Conservation (phyloP, 2,329 filamentous ascomycete genomes). For the Alternaria sp. region DNA sequence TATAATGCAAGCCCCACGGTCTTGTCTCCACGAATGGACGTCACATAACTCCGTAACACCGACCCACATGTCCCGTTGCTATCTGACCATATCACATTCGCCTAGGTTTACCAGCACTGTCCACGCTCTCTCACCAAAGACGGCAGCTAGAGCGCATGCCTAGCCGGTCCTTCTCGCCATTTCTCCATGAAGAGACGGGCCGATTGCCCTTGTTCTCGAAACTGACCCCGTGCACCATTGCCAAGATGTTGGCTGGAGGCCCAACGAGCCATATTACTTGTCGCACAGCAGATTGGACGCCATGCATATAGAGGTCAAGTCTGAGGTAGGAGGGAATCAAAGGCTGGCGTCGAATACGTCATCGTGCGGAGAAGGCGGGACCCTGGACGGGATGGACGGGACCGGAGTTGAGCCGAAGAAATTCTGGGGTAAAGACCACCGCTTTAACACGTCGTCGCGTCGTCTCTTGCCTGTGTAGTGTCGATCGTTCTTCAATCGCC, state of each 20-base stretch:
- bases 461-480: neutral
- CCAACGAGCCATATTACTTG: neutral
- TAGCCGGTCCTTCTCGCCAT: neutral
- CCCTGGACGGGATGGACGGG: neutral
- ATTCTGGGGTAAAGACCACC: neutral
- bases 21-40: neutral
- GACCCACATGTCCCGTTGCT: neutral
- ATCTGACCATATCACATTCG: neutral
- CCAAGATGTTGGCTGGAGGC: neutral
- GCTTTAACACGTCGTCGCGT: neutral
- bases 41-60: neutral
- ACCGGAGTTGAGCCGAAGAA: neutral
- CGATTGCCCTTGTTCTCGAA: neutral
- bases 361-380: neutral
- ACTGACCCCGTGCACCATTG: neutral
- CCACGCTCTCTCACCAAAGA: neutral
- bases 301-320: neutral
- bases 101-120: neutral
- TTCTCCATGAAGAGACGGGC: neutral
- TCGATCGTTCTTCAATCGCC: neutral
- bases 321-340: neutral
- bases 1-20: neutral
- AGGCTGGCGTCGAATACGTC: neutral
- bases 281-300: neutral
- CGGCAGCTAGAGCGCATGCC: neutral